These are phyloP conservation scores for Pichia scutulata DNA, from an alignment of 805 yeast genomes.

Conservation along the genomic window DNA sequence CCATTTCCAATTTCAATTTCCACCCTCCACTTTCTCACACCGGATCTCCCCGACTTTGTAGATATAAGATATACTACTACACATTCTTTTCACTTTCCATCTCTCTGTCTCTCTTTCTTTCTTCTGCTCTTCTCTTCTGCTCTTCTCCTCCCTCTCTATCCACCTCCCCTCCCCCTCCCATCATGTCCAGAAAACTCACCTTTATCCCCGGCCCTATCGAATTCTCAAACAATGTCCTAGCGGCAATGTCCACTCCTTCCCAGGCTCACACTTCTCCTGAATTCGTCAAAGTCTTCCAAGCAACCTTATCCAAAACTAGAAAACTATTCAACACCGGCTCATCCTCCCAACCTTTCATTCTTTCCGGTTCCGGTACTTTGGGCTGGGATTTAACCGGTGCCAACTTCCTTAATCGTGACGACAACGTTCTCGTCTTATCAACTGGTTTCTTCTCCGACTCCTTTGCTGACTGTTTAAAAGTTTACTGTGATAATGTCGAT, in stretches of 20 bases:
- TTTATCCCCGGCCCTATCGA: constrained; percentile 33
- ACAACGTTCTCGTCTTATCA: constrained; percentile 70
- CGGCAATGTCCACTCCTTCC: constrained; percentile 76
- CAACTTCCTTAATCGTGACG: constrained; percentile 59
- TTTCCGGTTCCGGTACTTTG: constrained; percentile 88
- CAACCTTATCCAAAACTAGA: constrained; percentile 60
- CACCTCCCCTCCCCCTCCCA: not conserved
- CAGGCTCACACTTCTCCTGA: constrained; percentile 88
- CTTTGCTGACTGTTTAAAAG: constrained; percentile 65
- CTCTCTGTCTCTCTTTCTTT: not conserved
- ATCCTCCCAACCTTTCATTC: constrained; percentile 69
- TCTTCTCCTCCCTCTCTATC: not conserved
- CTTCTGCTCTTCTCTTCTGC: too few relatives aligned
- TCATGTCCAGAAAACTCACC: constrained; percentile 27
- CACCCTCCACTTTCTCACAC: too few relatives aligned
- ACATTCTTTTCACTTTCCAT: too few relatives aligned
- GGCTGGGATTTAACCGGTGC: constrained; percentile 92
- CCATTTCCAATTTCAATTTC: too few relatives aligned
- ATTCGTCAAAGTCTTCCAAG: constrained; percentile 66
- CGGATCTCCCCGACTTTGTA: too few relatives aligned
- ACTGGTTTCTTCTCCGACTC: constrained; percentile 88
- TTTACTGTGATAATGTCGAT: constrained; percentile 73
- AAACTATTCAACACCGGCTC: constrained; percentile 57
- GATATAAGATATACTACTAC: too few relatives aligned
- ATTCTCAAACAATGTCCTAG: constrained; percentile 69